phyloP scores from a whole-genome alignment of 495 filamentous ascomycete species.

The Neohortaea acidophila region DNA sequence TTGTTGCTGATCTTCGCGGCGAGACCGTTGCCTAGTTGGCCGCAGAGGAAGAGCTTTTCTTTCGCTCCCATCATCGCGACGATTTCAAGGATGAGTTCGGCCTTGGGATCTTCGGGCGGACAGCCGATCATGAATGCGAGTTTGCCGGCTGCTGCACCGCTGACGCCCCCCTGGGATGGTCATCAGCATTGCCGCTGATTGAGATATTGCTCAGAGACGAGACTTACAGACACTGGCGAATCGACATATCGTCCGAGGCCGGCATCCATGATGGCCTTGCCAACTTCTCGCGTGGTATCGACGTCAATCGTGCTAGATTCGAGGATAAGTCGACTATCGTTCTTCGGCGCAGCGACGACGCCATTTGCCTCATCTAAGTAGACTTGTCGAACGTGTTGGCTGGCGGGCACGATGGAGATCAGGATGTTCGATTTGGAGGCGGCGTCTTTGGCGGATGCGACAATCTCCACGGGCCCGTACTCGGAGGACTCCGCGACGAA shows the following conservation, averaged over 20 bases:
- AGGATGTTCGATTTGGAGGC: neutral
- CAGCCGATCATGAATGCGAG: conserved; percentile 3
- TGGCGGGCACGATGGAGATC: neutral
- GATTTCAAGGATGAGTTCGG: neutral
- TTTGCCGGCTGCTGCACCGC: neutral
- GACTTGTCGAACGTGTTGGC: conserved; percentile 1
- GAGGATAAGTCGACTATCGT: neutral
- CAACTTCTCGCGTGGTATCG: neutral
- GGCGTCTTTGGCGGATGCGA: neutral
- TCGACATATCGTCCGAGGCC: neutral
- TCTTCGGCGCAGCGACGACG: neutral
- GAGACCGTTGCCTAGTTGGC: neutral
- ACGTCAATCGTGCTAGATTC: conserved; percentile 1
- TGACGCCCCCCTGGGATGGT: neutral
- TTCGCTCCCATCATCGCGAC: neutral
- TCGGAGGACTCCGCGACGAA: neutral
- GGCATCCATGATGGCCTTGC: neutral
- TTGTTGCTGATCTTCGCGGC: conserved; percentile 4
- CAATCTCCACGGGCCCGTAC: neutral
- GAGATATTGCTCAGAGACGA: neutral
- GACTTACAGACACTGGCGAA: neutral
- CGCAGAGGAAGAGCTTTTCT: conserved; percentile 3
- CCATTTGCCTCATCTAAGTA: conserved; percentile 1
- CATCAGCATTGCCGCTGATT: no score
- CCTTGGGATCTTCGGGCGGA: neutral